These are phyloP conservation scores for Haplographium delicatum DNA, from an alignment of 495 filamentous ascomycete species.

Conservation along the genomic window DNA sequence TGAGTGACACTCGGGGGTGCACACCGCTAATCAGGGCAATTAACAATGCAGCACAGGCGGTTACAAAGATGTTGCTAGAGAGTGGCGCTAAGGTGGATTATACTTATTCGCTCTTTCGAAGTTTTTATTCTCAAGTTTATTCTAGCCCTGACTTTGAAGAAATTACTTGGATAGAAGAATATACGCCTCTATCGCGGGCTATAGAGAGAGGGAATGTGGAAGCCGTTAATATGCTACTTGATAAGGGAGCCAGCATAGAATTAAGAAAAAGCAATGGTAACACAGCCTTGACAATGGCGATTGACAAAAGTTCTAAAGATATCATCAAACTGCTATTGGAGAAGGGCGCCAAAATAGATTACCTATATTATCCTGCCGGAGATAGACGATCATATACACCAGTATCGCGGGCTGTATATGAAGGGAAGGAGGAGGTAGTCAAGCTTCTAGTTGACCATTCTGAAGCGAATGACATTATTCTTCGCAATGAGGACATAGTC, in stretches of 20 bases:
- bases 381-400: no score
- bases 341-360: no score
- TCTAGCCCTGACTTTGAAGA: no score
- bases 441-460: no score
- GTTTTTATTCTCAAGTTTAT: no score
- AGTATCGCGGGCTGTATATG: no score
- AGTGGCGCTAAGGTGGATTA: background rate
- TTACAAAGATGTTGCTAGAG: background rate
- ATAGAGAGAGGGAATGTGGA: conserved; percentile 17
- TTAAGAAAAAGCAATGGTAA: background rate
- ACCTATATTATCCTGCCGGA: no score
- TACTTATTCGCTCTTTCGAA: background rate
- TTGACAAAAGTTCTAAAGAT: background rate
- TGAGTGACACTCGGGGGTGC: conserved; percentile 12
- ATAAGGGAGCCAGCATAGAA: conserved; percentile 14
- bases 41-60: conserved; percentile 7
- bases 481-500: no score
- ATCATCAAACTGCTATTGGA: conserved; percentile 7
- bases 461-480: no score
- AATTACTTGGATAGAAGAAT: no score
- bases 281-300: conserved; percentile 1
- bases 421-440: no score
- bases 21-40: background rate
- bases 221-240: conserved; percentile 27
- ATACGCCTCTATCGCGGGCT: no score